phyloP scores from a whole-genome alignment of 768 basidiomycete species.

The Mycena metata region DNA sequence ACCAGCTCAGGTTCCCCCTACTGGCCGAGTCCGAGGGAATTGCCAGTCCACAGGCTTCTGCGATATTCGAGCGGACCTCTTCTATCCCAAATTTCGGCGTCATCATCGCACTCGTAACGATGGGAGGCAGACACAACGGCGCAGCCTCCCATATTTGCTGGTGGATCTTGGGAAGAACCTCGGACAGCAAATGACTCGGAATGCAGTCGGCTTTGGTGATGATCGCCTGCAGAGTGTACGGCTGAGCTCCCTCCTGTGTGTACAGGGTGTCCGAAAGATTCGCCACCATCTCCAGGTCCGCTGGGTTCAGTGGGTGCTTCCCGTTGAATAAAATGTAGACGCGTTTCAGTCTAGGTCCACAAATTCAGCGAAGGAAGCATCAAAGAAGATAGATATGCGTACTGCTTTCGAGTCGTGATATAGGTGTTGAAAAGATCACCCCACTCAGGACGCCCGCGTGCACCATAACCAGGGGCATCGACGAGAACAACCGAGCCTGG shows the following conservation, averaged over 20 bases:
- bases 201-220: slow-evolving; percentile 80
- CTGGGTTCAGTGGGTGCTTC: slow-evolving; percentile 69
- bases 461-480: slow-evolving; percentile 87
- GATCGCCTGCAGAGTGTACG: slow-evolving; percentile 77
- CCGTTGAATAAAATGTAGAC: slow-evolving; percentile 81
- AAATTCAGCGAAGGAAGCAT: slow-evolving; percentile 15
- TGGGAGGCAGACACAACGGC: slow-evolving; percentile 76
- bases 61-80: slow-evolving; percentile 68
- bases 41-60: slow-evolving; percentile 66
- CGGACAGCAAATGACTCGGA: slow-evolving; percentile 48
- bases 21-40: too few relatives aligned
- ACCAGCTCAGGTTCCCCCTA: too few relatives aligned
- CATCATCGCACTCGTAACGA: slow-evolving; percentile 69
- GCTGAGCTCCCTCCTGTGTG: slow-evolving; percentile 52
- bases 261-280: slow-evolving; percentile 61
- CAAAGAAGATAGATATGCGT: slow-evolving; percentile 16
- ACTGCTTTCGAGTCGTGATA: slow-evolving; percentile 72
- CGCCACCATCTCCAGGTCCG: slow-evolving; percentile 73
- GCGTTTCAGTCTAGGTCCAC: slow-evolving; percentile 67
- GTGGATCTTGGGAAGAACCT: slow-evolving; percentile 58
- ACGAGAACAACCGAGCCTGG: slow-evolving; percentile 76
- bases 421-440: slow-evolving; percentile 78
- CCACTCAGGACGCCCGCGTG: slow-evolving; percentile 82
- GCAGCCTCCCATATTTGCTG: slow-evolving; percentile 65
- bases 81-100: slow-evolving; percentile 68